Evolutionary conservation across 1,139 yeast species (phyloP), one percentile per base, ranked within the genome.

Genomic region (Kurtzmaniella quercitrusa): DNA sequence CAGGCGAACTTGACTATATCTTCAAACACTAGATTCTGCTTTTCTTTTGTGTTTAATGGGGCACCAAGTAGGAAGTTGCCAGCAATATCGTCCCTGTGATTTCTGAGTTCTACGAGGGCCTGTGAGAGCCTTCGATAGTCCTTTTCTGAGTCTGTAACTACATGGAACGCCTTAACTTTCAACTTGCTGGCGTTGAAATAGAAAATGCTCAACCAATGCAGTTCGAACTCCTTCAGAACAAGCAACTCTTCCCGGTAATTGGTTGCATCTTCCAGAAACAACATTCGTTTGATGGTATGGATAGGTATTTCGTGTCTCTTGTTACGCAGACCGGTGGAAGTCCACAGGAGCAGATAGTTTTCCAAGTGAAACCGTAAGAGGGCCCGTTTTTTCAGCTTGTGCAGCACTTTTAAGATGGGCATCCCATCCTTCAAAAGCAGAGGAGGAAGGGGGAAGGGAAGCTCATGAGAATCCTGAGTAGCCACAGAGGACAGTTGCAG

Each of bases 221-320:
- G 67, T 41, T 81, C 81, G 43, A 75, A 77, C 41, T 85, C 90
- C 40, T 79, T 68, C 1, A 91, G 77, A 1, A 90, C 76, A 40
- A 84, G 83, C 50, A 87, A 76, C 59, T 88, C 95, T 56, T 91
- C 96, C 47, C 96, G 69, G 57, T 89, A 91, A 50, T 86, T 85
- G 23, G 77, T 73, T 1, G 96, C 97, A 52, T 85, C 85, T 12
- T 72, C 75, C 10, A 83, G 89, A 10, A 75, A 69, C 44, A 90
- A 66, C 1, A 89, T 75, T 45, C 81, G 83, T 51, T 81, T 80
- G 37, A 93, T 85, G 44, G 81, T 80, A 58, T 87, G 96, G 14
- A 89, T 68, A n/a, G 75, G 68, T 46, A 90, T 69, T 40, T 66
- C 73, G 79, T 75, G 44, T 48, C 11, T 57, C 44, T 10, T 54